phyloP scores from a whole-genome alignment of 768 basidiomycete species.

The Wakefieldia striispora region DNA sequence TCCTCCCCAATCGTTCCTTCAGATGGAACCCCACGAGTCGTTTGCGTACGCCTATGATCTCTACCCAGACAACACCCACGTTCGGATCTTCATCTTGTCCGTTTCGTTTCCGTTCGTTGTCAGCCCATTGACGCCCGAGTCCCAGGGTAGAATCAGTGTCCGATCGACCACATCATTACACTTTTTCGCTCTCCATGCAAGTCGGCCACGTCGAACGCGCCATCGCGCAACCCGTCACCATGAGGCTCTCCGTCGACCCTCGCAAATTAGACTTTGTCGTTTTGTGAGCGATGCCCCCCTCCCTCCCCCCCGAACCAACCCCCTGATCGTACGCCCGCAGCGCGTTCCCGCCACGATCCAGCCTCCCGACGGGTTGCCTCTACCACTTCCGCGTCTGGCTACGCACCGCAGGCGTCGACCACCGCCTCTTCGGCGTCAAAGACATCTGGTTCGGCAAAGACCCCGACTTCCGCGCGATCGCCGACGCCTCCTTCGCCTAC shows the following conservation, averaged over 20 bases:
- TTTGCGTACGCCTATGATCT: slow-evolving; percentile 49
- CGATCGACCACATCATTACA: slow-evolving; percentile 37
- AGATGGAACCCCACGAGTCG: slow-evolving; percentile 22
- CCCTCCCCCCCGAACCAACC: not conserved
- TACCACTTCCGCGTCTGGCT: slow-evolving; percentile 66
- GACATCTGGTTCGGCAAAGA: slow-evolving; percentile 67
- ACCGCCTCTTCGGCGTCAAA: slow-evolving; percentile 61
- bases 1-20: slow-evolving; percentile 18
- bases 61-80: slow-evolving; percentile 39
- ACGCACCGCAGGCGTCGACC: slow-evolving; percentile 53
- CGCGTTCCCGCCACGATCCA: slow-evolving; percentile 57
- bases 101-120: slow-evolving; percentile 13
- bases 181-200: slow-evolving; percentile 54
- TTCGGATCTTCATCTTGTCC: slow-evolving; percentile 54
- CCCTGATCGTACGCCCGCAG: slow-evolving; percentile 30
- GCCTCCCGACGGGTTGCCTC: slow-evolving; percentile 51
- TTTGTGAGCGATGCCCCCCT: slow-evolving; percentile 44
- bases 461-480: slow-evolving; percentile 58
- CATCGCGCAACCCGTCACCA: slow-evolving; percentile 45
- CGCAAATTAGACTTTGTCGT: slow-evolving; percentile 56
- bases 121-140: slow-evolving; percentile 5
- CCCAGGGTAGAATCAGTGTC: slow-evolving; percentile 30
- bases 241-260: slow-evolving; percentile 52
- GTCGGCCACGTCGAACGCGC: slow-evolving; percentile 54
- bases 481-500: slow-evolving; percentile 54